A percentile compares a stretch with the other conserved stretches of the same genome.
Conservation (phyloP, 2,329 filamentous ascomycete genomes). For the Alternaria hordeiaustralica region DNA sequence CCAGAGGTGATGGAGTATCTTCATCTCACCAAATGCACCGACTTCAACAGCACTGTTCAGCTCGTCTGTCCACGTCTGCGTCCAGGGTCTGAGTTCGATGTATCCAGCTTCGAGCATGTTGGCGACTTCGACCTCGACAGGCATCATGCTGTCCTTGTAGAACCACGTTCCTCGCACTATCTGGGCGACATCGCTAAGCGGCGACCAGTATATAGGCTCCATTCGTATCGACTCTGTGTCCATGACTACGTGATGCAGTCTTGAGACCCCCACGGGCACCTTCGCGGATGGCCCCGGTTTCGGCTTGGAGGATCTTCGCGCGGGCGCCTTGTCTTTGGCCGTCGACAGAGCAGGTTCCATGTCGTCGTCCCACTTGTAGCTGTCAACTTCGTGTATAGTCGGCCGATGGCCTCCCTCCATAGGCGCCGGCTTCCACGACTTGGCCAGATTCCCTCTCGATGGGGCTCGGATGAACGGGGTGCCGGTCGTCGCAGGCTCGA, state of each 20-base stretch:
- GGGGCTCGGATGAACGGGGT: constrained; percentile 60
- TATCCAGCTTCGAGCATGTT: constrained; percentile 95
- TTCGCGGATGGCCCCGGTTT: constrained; percentile 56
- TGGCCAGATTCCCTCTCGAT: constrained; percentile 47
- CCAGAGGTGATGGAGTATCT: constrained; percentile 85
- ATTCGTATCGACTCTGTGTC: constrained; percentile 70
- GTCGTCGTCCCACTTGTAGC: constrained; percentile 58
- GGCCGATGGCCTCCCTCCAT: constrained; percentile 42
- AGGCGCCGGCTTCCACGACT: constrained; percentile 29
- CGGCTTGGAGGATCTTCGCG: constrained; percentile 26
- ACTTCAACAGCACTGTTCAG: constrained; percentile 88
- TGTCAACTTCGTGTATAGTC: constrained; percentile 51
- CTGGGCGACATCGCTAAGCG: constrained; percentile 83
- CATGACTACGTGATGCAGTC: constrained; percentile 85
- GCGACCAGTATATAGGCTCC: constrained; percentile 98
- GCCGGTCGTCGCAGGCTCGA: constrained; percentile 51
- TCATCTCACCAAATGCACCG: constrained; percentile 87
- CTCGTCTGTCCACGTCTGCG: constrained; percentile 91
- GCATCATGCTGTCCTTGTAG: constrained; percentile 92
- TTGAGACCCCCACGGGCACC: constrained; percentile 86
- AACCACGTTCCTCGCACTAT: constrained; percentile 95
- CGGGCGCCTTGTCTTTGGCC: constrained; percentile 38
- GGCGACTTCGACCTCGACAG: constrained; percentile 81
- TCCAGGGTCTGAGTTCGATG: constrained; percentile 83
- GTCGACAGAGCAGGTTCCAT: constrained; percentile 42